Evolutionary conservation across 108 stramenopile genomes (phyloP).

Genomic region (Skeletonema potamos): DNA sequence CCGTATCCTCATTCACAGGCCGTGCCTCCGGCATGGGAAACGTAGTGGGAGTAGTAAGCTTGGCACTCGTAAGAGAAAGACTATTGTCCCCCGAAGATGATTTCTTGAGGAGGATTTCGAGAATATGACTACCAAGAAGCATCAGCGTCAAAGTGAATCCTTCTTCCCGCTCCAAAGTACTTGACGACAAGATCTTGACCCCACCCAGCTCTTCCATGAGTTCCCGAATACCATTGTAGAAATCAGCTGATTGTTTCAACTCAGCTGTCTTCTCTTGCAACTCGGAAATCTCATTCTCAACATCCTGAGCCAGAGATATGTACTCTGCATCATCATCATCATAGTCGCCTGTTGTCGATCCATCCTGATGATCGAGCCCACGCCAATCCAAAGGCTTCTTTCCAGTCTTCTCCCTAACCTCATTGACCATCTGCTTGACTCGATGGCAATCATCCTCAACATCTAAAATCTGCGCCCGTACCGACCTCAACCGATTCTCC

Average conservation of each 20-base stretch:
- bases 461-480: constrained; percentile 20
- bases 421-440: constrained; percentile 20
- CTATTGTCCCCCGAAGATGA: neutral
- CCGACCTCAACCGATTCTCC: constrained; percentile 20
- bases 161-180: constrained; percentile 9
- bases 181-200: constrained; percentile 46
- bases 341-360: neutral
- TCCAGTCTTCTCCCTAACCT: constrained; percentile 30
- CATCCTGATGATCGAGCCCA: no score
- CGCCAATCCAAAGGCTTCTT: constrained; percentile 29
- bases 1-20: neutral
- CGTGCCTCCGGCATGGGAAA: constrained; percentile 15
- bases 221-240: constrained; percentile 57
- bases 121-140: constrained; percentile 42
- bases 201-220: constrained; percentile 69
- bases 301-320: constrained; percentile 5
- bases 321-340: neutral
- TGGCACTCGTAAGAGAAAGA: constrained; percentile 31
- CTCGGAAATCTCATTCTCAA: constrained; percentile 32
- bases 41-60: constrained; percentile 39
- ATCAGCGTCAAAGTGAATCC: constrained; percentile 25
- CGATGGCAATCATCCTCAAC: constrained; percentile 21
- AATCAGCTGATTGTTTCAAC: constrained; percentile 48
- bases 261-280: constrained; percentile 47
- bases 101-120: constrained; percentile 29